A percentile compares a stretch with the other conserved stretches of the same genome.
Evolutionary conservation across 371 early-diverging fungal species (phyloP).

Genomic region (Dichotomocladium elegans): DNA sequence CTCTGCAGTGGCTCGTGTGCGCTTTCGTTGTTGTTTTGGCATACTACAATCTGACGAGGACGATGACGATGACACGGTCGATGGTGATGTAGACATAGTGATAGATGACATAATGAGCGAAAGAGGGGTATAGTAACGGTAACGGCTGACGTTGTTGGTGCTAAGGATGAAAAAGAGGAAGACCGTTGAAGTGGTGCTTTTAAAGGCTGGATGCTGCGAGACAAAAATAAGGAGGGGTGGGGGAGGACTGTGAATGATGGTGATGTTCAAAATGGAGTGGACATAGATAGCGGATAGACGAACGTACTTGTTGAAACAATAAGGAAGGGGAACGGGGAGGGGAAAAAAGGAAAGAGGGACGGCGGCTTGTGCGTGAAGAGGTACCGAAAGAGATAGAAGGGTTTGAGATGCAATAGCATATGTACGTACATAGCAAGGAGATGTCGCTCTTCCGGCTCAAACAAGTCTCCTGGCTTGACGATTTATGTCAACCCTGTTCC

Average conservation of each 20-base stretch:
- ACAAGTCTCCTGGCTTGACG: too few species aligned
- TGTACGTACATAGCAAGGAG: slow-evolving; percentile 8
- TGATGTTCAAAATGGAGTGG: too few species aligned
- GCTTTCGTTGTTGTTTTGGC: slow-evolving; percentile 49
- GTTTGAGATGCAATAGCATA: slow-evolving; percentile 1
- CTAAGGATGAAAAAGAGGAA: neutral
- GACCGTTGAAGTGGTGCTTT: neutral
- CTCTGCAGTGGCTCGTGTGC: slow-evolving; percentile 72
- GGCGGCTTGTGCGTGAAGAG: slow-evolving; percentile 8
- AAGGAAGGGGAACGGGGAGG: neutral
- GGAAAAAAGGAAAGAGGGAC: neutral
- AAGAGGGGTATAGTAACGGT: neutral
- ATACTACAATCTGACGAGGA: neutral
- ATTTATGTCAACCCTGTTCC: too few species aligned
- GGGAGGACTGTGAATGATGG: neutral
- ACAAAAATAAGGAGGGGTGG: neutral
- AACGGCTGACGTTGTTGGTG: neutral
- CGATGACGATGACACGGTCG: neutral
- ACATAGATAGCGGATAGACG: too few species aligned
- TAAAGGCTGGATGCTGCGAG: neutral
- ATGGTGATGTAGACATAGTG: neutral
- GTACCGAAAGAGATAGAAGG: neutral
- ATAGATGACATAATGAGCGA: neutral
- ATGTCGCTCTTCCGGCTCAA: neutral
- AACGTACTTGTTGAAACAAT: too few species aligned